Percentiles rank a stretch among this genome's conserved stretches.
Evolutionary conservation across 108 stramenopile genomes (phyloP).

Genomic region (Nannochloropsis gaditana): DNA sequence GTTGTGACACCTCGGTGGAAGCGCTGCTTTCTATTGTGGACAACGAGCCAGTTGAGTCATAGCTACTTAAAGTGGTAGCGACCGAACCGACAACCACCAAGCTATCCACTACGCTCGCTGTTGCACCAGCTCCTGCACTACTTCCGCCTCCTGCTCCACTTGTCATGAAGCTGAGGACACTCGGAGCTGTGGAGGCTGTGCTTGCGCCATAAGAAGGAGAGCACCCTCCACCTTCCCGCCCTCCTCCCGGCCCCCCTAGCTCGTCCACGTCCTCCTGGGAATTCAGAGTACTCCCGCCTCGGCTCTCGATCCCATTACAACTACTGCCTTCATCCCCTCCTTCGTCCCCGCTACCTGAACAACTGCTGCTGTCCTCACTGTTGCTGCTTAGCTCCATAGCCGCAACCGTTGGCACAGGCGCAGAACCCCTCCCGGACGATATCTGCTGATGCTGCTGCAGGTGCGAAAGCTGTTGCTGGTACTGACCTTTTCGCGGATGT

Average conservation of each 20-base stretch:
- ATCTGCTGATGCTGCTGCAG: neutral
- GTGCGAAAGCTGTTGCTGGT: neutral
- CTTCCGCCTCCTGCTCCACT: neutral
- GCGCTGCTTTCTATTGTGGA: neutral
- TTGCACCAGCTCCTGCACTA: neutral
- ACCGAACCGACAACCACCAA: neutral
- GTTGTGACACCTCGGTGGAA: neutral
- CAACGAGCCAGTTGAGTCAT: neutral
- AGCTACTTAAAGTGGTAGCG: neutral
- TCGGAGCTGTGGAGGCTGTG: neutral
- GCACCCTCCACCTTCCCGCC: neutral
- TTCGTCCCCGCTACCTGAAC: neutral
- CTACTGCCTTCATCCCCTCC: constrained; percentile 6
- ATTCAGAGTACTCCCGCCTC: neutral
- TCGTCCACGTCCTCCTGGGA: neutral
- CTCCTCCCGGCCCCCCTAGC: neutral
- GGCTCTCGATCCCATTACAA: neutral
- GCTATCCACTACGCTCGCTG: neutral
- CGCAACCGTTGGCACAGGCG: neutral
- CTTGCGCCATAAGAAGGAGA: neutral
- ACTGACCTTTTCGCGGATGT: neutral
- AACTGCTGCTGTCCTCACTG: constrained; percentile 1
- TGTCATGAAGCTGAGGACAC: neutral
- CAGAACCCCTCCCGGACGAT: neutral
- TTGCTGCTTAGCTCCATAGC: neutral